Evolutionary conservation across 371 early-diverging fungal genomes (phyloP).

Genomic region (Parasitella parasitica): DNA sequence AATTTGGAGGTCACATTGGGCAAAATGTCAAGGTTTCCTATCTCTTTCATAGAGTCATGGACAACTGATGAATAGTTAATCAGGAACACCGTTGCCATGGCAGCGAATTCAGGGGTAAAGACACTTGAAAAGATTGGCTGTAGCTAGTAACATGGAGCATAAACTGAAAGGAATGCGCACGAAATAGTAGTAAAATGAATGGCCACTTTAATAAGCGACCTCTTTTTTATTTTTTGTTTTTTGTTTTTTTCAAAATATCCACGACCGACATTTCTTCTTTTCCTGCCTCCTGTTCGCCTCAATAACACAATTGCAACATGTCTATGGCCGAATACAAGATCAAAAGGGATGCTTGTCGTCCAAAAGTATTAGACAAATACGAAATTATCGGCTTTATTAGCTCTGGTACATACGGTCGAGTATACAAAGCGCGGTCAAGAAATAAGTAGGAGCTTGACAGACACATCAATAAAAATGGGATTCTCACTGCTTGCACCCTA

Average conservation of each 20-base stretch:
- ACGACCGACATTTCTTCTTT: neutral
- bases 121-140: neutral
- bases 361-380: constrained; percentile 74
- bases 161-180: neutral
- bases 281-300: neutral
- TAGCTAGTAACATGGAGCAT: neutral
- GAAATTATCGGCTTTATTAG: constrained; percentile 88
- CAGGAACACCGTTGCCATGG: neutral
- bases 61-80: no score
- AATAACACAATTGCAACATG: constrained; percentile 12
- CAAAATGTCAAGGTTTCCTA: neutral
- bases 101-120: neutral
- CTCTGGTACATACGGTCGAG: constrained; percentile 93
- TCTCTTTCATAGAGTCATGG: neutral
- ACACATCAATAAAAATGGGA: neutral
- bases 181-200: neutral
- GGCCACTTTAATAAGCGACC: neutral
- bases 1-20: neutral
- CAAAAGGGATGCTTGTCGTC: constrained; percentile 60
- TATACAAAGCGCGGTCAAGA: constrained; percentile 84
- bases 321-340: constrained; percentile 62
- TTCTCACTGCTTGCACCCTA: constrained; percentile 4
- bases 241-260: neutral
- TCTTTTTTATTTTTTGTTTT: no score
- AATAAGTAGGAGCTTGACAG: constrained; percentile 45